A percentile compares a stretch with the other conserved stretches of the same genome.
Evolutionary conservation across 2,329 filamentous ascomycete species (phyloP).

Genomic region (Leptographium wingfieldii): DNA sequence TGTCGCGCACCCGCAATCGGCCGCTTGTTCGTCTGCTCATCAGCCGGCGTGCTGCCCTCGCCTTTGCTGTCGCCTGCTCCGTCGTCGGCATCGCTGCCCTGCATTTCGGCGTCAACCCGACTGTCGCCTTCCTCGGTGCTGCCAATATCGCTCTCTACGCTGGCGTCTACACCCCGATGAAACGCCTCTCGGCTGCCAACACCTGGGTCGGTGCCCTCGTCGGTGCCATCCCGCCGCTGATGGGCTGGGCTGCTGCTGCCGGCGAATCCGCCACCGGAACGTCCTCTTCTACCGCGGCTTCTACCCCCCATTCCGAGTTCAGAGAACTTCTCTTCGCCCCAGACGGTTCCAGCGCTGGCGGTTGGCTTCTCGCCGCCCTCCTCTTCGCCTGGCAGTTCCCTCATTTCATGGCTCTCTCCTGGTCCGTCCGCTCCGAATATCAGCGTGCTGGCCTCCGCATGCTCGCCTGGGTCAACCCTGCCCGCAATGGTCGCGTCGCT

Average conservation of each 20-base stretch:
- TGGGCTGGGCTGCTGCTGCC: conserved; percentile 95
- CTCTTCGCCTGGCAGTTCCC: conserved; percentile 97
- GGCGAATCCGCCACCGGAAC: conserved; percentile 65
- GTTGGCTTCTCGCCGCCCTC: conserved; percentile 76
- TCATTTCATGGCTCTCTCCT: conserved; percentile 91
- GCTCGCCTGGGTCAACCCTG: conserved; percentile 80
- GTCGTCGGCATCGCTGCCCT: conserved; percentile 56
- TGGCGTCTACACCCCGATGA: conserved; percentile 83
- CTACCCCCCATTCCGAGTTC: conserved; percentile 32
- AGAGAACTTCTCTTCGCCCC: conserved; percentile 59
- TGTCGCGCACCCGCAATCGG: conserved; percentile 84
- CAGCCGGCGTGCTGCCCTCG: conserved; percentile 53
- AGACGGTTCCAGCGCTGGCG: conserved; percentile 54
- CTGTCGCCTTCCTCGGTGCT: conserved; percentile 72
- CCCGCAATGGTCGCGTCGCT: conserved; percentile 74
- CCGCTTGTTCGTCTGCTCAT: conserved; percentile 77
- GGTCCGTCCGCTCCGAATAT: conserved; percentile 84
- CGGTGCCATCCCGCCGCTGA: conserved; percentile 84
- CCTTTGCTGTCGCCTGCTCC: conserved; percentile 70
- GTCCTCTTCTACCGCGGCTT: too few relatives aligned
- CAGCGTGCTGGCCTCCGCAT: conserved; percentile 53
- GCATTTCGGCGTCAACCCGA: conserved; percentile 87
- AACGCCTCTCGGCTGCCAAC: conserved; percentile 74
- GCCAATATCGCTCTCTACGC: conserved; percentile 85
- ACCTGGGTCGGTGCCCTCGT: conserved; percentile 93